Evolutionary conservation across 768 basidiomycete species (phyloP), one percentile per base, ranked within the genome.

Genomic region (Lactarius evosmus): DNA sequence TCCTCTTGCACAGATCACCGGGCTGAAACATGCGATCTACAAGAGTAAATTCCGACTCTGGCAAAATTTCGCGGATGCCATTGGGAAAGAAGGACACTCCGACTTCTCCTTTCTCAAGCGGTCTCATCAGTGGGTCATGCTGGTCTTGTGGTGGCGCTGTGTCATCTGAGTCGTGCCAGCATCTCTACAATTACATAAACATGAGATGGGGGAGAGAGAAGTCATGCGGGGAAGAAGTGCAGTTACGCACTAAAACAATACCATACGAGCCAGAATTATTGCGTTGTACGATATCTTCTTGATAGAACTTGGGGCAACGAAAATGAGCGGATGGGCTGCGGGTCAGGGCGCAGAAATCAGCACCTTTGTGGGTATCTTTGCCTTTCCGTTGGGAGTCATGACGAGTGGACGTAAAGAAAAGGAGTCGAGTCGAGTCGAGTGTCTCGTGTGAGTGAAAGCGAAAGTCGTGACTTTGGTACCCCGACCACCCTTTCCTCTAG

Each of bases 101-200:
- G 50, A 94, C 87, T 79, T 95, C 93, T 44, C 93, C 93, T 58
- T 82, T 85, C 58, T 80, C 70, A 25, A 95, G 81, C 11, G 86
- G 85, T 52, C 92, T 81, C 81, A 91, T 84, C 58, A 93, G 78
- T 14, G 90, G 88, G 74, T 93, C 89, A 46, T 78, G 69, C 60
- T 79, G 74, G 38, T 77, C 75, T 30, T 76, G 72, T 3, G 79
- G 75, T 0, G 75, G 74, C 34, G 80, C 80, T 16, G 83, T 72
- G 63, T 92, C 91, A 67, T 95, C 92, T 11, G 86, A 85, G 72
- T 94, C 91, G 66, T 91, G 88, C 93, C 93, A 95, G 70, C 88
- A 91, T 75, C 91, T 84, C 93, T 95, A 72, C 9, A 57, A 56
- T 54, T 50, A 54, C 38, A 63, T 56, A 56, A 16, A 55, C 44